Conservation (phyloP, 805 yeast species). For the Isabelozyma gotoi region DNA sequence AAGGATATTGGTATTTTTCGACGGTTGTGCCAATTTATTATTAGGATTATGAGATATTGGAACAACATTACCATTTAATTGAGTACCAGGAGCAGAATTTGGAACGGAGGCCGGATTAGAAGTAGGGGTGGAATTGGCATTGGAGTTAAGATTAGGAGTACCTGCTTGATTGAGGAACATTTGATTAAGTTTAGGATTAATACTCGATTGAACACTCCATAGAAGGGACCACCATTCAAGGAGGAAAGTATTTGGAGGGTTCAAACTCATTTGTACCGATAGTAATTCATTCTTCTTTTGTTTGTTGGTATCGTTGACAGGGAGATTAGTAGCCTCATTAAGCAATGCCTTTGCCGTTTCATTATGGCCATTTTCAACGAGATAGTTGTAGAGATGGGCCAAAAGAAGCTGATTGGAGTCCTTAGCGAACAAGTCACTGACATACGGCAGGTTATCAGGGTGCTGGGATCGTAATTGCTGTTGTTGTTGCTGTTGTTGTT, state of each 20-base stretch:
- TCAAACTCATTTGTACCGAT: slow-evolving; percentile 35
- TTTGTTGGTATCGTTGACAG: slow-evolving; percentile 16
- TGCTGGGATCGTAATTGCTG: neutral
- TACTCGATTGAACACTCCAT: slow-evolving; percentile 48
- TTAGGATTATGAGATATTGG: slow-evolving; percentile 2
- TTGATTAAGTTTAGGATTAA: slow-evolving; percentile 32
- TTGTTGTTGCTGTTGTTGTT: slow-evolving; percentile 2
- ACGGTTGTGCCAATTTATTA: slow-evolving; percentile 5
- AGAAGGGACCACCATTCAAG: slow-evolving; percentile 59
- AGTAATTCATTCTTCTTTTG: slow-evolving; percentile 17
- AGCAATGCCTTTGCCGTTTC: slow-evolving; percentile 52
- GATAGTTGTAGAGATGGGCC: slow-evolving; percentile 53
- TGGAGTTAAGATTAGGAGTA: too few species aligned
- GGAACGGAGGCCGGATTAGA: neutral
- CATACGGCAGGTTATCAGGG: neutral
- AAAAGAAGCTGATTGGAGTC: slow-evolving; percentile 50
- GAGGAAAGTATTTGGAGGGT: slow-evolving; percentile 45
- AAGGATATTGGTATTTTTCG: slow-evolving; percentile 7
- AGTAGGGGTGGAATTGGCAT: neutral
- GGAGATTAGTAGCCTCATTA: slow-evolving; percentile 41
- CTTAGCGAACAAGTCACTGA: slow-evolving; percentile 41
- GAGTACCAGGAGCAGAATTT: neutral
- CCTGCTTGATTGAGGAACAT: slow-evolving; percentile 6
- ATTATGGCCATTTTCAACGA: slow-evolving; percentile 45
- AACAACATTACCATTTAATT: slow-evolving; percentile 2